Percentiles rank a stretch among this genome's conserved stretches.
These are phyloP conservation scores for Arctostaphylos glauca DNA, from an alignment of 148 eudicot genomes.

Conservation along the genomic window DNA sequence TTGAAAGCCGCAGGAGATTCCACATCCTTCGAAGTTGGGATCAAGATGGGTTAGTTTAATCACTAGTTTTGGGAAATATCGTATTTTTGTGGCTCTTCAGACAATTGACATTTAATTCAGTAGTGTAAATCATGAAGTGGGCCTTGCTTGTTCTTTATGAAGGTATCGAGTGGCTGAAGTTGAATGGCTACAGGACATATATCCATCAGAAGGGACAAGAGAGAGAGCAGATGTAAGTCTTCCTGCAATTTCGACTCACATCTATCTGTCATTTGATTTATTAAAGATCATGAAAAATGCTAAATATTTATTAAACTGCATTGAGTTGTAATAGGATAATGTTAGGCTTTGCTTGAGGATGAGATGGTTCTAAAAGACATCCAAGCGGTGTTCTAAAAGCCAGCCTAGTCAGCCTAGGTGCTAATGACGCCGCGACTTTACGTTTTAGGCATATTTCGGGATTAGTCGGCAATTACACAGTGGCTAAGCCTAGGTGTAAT, in stretches of 20 bases:
- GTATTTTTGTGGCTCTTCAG: background rate
- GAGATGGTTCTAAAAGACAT: background rate
- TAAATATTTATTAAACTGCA: background rate
- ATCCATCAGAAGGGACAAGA: slow-evolving; percentile 64
- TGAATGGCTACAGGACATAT: slow-evolving; percentile 44
- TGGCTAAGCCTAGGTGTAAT: too few relatives aligned
- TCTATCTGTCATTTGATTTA: background rate
- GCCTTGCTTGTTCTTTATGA: slow-evolving; percentile 6
- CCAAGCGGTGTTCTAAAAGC: too few relatives aligned
- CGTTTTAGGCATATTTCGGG: too few relatives aligned
- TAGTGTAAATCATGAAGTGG: background rate
- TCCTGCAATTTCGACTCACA: background rate
- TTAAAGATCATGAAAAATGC: background rate
- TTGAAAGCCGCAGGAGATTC: slow-evolving; percentile 92
- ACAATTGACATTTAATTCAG: background rate
- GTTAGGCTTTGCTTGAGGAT: background rate
- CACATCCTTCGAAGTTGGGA: slow-evolving; percentile 80
- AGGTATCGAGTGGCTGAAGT: slow-evolving; percentile 33
- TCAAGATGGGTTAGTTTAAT: slow-evolving; percentile 86
- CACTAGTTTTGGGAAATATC: slow-evolving; percentile 11
- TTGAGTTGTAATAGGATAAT: background rate
- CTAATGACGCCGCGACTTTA: too few relatives aligned
- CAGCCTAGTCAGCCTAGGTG: too few relatives aligned
- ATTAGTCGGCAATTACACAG: too few relatives aligned
- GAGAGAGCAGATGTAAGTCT: slow-evolving; percentile 72